phyloP scores from a whole-genome alignment of 345 rosid species.

The Eucalyptus decipiens region DNA sequence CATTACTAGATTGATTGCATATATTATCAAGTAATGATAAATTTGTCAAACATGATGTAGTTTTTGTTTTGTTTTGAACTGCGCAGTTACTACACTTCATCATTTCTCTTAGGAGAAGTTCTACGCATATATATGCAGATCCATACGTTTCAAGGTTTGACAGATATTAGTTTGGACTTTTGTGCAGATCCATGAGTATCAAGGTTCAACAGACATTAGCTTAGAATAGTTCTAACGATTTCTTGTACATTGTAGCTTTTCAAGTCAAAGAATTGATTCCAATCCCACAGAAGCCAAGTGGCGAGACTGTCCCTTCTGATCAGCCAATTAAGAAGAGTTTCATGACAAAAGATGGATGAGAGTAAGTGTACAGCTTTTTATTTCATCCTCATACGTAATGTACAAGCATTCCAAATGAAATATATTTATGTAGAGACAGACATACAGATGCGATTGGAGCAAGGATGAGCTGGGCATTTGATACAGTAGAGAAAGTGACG shows the following conservation, averaged over 20 bases:
- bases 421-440: background rate
- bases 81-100: background rate
- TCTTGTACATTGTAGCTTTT: background rate
- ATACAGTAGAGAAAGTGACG: background rate
- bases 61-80: background rate
- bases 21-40: background rate
- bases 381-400: background rate
- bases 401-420: background rate
- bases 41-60: background rate
- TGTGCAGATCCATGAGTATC: background rate
- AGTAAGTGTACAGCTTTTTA: background rate
- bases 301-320: background rate
- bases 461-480: background rate
- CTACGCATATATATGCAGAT: background rate
- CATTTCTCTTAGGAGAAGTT: background rate
- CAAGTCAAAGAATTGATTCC: background rate
- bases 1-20: background rate
- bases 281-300: background rate
- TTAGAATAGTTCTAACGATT: background rate
- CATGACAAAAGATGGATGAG: background rate
- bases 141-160: background rate
- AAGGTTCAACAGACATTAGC: background rate
- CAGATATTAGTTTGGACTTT: background rate
- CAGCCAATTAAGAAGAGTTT: background rate
- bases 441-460: background rate